A percentile compares a stretch with the other conserved stretches of the same genome.
Evolutionary conservation across 2,329 filamentous ascomycete species (phyloP).

Genomic region (Cercospora sp.): DNA sequence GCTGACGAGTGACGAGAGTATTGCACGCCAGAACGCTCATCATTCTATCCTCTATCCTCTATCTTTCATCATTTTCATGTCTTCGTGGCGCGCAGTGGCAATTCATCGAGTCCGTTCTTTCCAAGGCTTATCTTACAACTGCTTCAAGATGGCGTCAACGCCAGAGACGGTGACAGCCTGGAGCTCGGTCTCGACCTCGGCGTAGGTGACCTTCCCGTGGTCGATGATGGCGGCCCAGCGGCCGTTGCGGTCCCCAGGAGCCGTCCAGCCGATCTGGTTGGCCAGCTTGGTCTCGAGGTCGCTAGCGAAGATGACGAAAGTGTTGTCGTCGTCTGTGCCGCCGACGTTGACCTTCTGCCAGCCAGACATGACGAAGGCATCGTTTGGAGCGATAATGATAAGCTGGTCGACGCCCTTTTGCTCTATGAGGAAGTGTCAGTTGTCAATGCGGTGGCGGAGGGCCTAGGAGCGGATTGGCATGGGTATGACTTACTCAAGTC

Average conservation of each 20-base stretch:
- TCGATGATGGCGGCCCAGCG: slow-evolving; percentile 27
- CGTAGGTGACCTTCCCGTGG: slow-evolving; percentile 28
- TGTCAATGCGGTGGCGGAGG: neutral
- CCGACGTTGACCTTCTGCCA: slow-evolving; percentile 29
- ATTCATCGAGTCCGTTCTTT: neutral
- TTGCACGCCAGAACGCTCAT: neutral
- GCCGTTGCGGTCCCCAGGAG: slow-evolving; percentile 27
- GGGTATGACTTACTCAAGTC: slow-evolving; percentile 21
- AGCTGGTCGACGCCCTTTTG: slow-evolving; percentile 27
- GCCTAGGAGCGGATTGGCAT: too few species aligned
- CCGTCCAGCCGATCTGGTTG: slow-evolving; percentile 28
- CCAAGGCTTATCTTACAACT: slow-evolving; percentile 6
- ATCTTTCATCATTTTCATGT: slow-evolving; percentile 9
- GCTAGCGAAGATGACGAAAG: slow-evolving; percentile 26
- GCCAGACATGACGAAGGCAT: slow-evolving; percentile 28
- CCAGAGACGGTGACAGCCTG: slow-evolving; percentile 28
- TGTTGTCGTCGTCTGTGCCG: slow-evolving; percentile 25
- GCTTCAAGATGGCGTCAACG: slow-evolving; percentile 19
- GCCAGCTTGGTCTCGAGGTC: slow-evolving; percentile 30
- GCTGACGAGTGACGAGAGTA: neutral
- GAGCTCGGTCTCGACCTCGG: slow-evolving; percentile 26
- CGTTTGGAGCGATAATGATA: slow-evolving; percentile 28
- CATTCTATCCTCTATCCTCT: slow-evolving; percentile 12
- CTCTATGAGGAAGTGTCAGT: slow-evolving; percentile 8
- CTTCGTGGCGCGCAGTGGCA: slow-evolving; percentile 9